Evolutionary conservation across 768 basidiomycete genomes (phyloP), one percentile per base, ranked within the genome.

Genomic region (Ramaria sp.): DNA sequence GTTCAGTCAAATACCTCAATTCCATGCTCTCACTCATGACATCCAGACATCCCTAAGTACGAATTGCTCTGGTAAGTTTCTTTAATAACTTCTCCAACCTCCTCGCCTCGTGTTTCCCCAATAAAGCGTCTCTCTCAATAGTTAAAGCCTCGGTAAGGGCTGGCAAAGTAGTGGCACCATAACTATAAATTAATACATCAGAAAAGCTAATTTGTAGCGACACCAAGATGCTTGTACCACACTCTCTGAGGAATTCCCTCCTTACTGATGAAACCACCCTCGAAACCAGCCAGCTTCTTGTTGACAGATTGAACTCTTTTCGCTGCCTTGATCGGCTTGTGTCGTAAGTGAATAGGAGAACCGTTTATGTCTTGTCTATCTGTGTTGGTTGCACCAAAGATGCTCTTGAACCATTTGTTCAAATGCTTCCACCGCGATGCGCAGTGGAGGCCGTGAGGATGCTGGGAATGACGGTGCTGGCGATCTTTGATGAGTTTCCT

Each of bases 221-320:
- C 87, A 47, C 77, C 90, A 15, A 91, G 74, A 67, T 92, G 85
- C 62, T 73, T 80, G 65, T 86, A 95, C 91, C 91, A 94, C 64
- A 88, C 84, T 30, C 87, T 75, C 50, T 83, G 80, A 60, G 81
- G 81, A 58, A 92, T 81, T 0, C 91, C 92, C 15, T 71, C 80
- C 61, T 83, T 71, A 5, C 79, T 81, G 57, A 93, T 84, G 65
- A 95, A 88, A 1, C 89, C 88, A 48, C 77, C 77, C 65, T 91
- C 88, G 59, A 90, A 89, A 6, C 71, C 67, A 9, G 73, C 67
- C 16, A 90, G 69, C 65, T 83, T 86, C 68, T 75, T 68, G 66
- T 89, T 89, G 16, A 75, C 77, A 51, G 63, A 70, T 50, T 69
- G 71, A 10, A 88, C 76, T 27, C 80, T 78, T 61, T 75, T 78